A percentile compares a stretch with the other conserved stretches of the same genome.
phyloP scores from a whole-genome alignment of 2,329 filamentous ascomycete species.

The Aspergillus hortae region DNA sequence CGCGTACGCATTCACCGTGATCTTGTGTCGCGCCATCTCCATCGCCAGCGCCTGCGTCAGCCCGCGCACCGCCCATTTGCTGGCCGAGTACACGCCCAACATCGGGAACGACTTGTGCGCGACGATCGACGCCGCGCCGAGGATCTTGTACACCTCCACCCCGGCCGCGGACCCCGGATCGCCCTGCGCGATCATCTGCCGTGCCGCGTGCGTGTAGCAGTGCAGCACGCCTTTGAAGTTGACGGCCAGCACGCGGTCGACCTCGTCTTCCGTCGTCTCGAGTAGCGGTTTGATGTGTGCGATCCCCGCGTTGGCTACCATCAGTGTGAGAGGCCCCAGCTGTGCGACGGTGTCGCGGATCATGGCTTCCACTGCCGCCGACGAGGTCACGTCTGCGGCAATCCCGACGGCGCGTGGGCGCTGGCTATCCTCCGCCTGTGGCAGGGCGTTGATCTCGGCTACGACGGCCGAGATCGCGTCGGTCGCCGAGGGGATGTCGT shows the following conservation, averaged over 20 bases:
- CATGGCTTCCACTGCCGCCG: conserved; percentile 51
- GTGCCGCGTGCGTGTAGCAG: conserved; percentile 61
- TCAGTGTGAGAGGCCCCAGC: conserved; percentile 50
- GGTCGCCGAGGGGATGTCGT: conserved; percentile 56
- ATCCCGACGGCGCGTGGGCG: conserved; percentile 45
- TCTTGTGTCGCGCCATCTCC: conserved; percentile 61
- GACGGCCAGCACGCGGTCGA: conserved; percentile 59
- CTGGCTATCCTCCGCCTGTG: background rate
- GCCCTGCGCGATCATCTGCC: conserved; percentile 62
- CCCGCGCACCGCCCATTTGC: conserved; percentile 65
- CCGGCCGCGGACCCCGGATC: conserved; percentile 29
- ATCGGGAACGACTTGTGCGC: conserved; percentile 59
- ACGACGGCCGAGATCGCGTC: conserved; percentile 49
- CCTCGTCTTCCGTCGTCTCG: conserved; percentile 55
- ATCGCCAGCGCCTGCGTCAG: conserved; percentile 65
- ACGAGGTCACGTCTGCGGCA: conserved; percentile 60
- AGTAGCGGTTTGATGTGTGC: conserved; percentile 55
- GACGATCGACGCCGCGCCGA: conserved; percentile 55
- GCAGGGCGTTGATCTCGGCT: conserved; percentile 14
- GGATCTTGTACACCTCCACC: conserved; percentile 42
- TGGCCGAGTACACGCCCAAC: conserved; percentile 60
- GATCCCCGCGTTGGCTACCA: conserved; percentile 63
- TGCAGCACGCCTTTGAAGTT: conserved; percentile 65
- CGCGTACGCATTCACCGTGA: conserved; percentile 65
- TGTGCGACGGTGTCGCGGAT: conserved; percentile 51